A percentile compares a stretch with the other conserved stretches of the same genome.
These are phyloP conservation scores for Xylariaceae sp. DNA, from an alignment of 2,329 filamentous ascomycete genomes.

Conservation along the genomic window DNA sequence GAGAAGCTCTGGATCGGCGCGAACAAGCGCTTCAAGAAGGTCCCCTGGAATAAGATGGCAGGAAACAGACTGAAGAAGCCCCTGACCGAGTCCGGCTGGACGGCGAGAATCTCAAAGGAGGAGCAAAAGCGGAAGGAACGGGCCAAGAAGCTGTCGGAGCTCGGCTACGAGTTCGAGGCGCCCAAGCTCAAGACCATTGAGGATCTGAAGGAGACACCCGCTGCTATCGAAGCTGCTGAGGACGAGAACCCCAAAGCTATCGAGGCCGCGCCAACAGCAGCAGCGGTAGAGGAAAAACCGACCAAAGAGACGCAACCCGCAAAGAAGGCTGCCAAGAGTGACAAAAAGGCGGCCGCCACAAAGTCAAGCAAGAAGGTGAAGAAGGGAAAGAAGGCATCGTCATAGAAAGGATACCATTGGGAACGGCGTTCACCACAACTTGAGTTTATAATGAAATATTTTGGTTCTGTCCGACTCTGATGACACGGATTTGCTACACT, in stretches of 20 bases:
- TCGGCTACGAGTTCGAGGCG: slow-evolving; percentile 79
- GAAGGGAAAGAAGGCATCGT: slow-evolving; percentile 34
- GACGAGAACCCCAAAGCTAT: slow-evolving; percentile 35
- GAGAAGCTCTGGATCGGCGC: slow-evolving; percentile 82
- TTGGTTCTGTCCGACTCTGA: too few species aligned
- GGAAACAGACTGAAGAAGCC: slow-evolving; percentile 69
- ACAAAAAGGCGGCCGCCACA: slow-evolving; percentile 16
- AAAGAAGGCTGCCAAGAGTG: slow-evolving; percentile 27
- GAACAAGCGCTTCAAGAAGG: slow-evolving; percentile 81
- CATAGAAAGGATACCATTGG: slow-evolving; percentile 20
- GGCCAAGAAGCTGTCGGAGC: slow-evolving; percentile 66
- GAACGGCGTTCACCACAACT: slow-evolving; percentile 32
- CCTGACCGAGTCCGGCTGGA: slow-evolving; percentile 71
- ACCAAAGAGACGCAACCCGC: slow-evolving; percentile 22
- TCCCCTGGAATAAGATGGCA: slow-evolving; percentile 83
- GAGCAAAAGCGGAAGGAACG: slow-evolving; percentile 63
- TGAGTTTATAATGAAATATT: slow-evolving; percentile 7
- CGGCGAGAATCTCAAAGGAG: slow-evolving; percentile 67
- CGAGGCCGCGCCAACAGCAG: slow-evolving; percentile 30
- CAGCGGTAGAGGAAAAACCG: slow-evolving; percentile 24
- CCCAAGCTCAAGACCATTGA: slow-evolving; percentile 60
- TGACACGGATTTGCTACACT: too few species aligned
- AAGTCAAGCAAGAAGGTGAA: slow-evolving; percentile 26
- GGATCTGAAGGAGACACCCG: slow-evolving; percentile 33
- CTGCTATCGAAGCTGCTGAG: slow-evolving; percentile 33